Evolutionary conservation across 169 alveolate genomes (phyloP).

Genomic region (Nephromyces sp.): DNA sequence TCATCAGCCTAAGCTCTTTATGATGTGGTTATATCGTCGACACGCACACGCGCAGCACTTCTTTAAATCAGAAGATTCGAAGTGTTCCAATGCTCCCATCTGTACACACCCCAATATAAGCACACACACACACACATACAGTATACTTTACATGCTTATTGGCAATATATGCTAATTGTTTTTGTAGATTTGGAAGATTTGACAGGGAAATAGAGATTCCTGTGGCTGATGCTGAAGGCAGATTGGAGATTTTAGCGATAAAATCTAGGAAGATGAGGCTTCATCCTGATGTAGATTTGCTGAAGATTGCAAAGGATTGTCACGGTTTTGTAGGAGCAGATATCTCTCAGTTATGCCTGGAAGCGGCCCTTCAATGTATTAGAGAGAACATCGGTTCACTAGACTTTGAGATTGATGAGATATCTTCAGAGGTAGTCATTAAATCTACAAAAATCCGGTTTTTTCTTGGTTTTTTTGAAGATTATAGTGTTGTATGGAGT

Average conservation of each 20-base stretch:
- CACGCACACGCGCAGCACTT: too few relatives aligned
- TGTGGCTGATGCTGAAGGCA: slow-evolving; percentile 68
- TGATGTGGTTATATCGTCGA: too few relatives aligned
- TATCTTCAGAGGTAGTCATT: slow-evolving; percentile 81
- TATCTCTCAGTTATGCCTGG: slow-evolving; percentile 85
- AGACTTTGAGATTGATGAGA: slow-evolving; percentile 89
- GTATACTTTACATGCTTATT: too few relatives aligned
- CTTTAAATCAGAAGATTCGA: slow-evolving; percentile 26
- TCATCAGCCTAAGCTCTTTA: too few relatives aligned
- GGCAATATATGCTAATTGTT: too few relatives aligned
- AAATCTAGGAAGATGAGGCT: slow-evolving; percentile 72
- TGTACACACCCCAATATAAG: too few relatives aligned
- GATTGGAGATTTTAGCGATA: slow-evolving; percentile 71
- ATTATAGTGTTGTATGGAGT: too few relatives aligned
- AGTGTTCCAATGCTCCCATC: slow-evolving; percentile 19
- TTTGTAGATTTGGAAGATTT: slow-evolving; percentile 62
- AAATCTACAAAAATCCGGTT: too few relatives aligned
- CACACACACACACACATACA: too few relatives aligned
- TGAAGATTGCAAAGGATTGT: slow-evolving; percentile 73
- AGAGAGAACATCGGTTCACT: slow-evolving; percentile 93
- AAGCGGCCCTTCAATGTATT: slow-evolving; percentile 91
- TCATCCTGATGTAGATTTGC: slow-evolving; percentile 58
- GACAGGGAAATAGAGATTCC: slow-evolving; percentile 74
- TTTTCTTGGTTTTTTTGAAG: too few relatives aligned
- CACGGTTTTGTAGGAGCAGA: slow-evolving; percentile 86